Percentiles rank a stretch among this genome's conserved stretches.
phyloP scores from a whole-genome alignment of 495 filamentous ascomycete species.

The Aspergillus ostianus region DNA sequence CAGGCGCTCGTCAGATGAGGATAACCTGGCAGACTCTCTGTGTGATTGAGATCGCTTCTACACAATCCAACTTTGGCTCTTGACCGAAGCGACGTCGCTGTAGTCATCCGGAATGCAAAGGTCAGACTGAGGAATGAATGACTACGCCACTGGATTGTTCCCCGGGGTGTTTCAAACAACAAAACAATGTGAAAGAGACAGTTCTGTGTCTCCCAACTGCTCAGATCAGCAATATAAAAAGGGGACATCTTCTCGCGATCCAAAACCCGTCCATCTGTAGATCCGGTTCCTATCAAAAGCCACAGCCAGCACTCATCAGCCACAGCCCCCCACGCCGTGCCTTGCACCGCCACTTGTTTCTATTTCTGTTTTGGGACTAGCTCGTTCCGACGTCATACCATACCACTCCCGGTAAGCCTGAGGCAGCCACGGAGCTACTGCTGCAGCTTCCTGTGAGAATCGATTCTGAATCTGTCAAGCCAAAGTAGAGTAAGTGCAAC shows the following conservation, averaged over 20 bases:
- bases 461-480: background rate
- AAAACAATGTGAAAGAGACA: background rate
- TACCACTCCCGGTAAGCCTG: background rate
- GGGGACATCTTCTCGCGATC: background rate
- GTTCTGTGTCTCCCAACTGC: background rate
- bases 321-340: background rate
- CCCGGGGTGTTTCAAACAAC: slow-evolving; percentile 5
- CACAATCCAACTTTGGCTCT: background rate
- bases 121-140: slow-evolving; percentile 20
- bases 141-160: slow-evolving; percentile 10
- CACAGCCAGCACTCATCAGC: background rate
- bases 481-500: background rate
- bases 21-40: background rate
- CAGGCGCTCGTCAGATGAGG: background rate
- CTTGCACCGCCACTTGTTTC: background rate
- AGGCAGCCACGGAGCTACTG: background rate
- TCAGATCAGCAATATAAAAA: background rate
- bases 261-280: background rate
- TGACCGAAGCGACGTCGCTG: background rate
- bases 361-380: background rate
- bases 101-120: slow-evolving; percentile 15
- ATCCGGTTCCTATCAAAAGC: background rate
- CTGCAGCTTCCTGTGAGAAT: background rate
- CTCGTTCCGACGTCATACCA: background rate
- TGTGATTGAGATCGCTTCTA: background rate